Evolutionary conservation across 768 basidiomycete genomes (phyloP), one percentile per base, ranked within the genome.

Genomic region (Lyophyllum atratum): DNA sequence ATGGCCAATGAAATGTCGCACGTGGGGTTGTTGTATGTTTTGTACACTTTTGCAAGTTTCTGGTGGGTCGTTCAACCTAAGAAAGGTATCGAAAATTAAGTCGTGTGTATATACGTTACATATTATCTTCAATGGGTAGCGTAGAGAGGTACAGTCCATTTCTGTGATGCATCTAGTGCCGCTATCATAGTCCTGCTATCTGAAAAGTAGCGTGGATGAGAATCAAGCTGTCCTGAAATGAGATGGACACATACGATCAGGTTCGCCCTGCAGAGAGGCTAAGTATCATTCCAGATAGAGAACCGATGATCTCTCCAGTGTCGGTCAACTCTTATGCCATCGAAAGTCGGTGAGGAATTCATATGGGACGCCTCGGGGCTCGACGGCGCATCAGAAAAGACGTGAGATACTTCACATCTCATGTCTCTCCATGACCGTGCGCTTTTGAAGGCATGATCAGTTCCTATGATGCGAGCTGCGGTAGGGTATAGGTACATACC

Each of bases 261-360:
- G 10, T 25, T 44, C 26, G 31, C 29, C 55, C 14, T 51, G 34
- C 49, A 43, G 24, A 14, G 12, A 25, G 50, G 46, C 49, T 61
- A 70, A 59, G 77, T 70, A 52, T 85, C 82, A 58, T 78, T 78
- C 85, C 85, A 86, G 61, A 87, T 76, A 63, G 75, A 84, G 66
- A 85, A 83, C 54, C 83, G 81, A 70, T 85, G 78, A 65, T 89
- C 87, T 60, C 82, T 77, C 85, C 86, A 89, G 53, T 85, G 73
- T 56, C 80, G 83, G 67, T 89, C 86, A 49, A 89, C 84, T 2
- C 77, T 81, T 63, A 89, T 76, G 17, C 86, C 86, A 54, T 76
- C 79, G 53, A 73, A 75, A 26, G 75, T 74, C 72, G 66, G 59
- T 74, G 52, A 52, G 72, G 66, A 37, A 69, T 49, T 37, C 15